Conservation (phyloP, 1,284 basidiomycete species). For the Porogramme epimiltina region DNA sequence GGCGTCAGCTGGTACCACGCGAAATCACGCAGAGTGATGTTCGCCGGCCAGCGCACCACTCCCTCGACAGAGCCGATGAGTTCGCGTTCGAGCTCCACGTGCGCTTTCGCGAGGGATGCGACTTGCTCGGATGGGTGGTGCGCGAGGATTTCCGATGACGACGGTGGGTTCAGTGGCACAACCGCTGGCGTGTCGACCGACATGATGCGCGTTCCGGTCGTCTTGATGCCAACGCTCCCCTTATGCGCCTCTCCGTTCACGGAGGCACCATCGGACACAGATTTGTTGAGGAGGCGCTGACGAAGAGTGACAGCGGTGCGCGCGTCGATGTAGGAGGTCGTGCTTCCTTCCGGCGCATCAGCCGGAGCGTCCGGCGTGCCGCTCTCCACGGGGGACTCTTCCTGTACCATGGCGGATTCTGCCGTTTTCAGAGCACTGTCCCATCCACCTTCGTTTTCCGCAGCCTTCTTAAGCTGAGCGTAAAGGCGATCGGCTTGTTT, state of each 20-base stretch:
- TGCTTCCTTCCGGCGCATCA: constrained; percentile 38
- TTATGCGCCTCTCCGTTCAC: constrained; percentile 20
- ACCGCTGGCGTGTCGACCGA: constrained; percentile 7
- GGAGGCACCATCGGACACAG: constrained; percentile 26
- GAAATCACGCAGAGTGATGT: constrained; percentile 86
- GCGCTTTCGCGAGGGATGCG: constrained; percentile 73
- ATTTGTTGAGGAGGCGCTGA: constrained; percentile 43
- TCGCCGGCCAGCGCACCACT: constrained; percentile 81
- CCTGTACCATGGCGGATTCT: constrained; percentile 26
- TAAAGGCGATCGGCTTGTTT: constrained; percentile 47
- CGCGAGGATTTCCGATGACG: constrained; percentile 54
- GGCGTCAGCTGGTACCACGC: constrained; percentile 89
- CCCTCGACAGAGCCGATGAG: constrained; percentile 71
- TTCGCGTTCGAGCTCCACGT: constrained; percentile 78
- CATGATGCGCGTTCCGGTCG: constrained; percentile 29
- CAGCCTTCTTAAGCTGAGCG: constrained; percentile 46
- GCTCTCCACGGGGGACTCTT: constrained; percentile 17
- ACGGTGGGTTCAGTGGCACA: constrained; percentile 20
- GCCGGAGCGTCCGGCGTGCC: constrained; percentile 35
- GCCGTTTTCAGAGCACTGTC: constrained; percentile 57
- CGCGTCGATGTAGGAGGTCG: constrained; percentile 54
- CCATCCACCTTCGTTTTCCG: constrained; percentile 63
- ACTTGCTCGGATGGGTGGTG: constrained; percentile 76
- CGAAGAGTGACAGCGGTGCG: constrained; percentile 53
- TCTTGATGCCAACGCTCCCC: constrained; percentile 22